Conservation (phyloP, 2,329 filamentous ascomycete species). For the Cryphonectria carpinicola region DNA sequence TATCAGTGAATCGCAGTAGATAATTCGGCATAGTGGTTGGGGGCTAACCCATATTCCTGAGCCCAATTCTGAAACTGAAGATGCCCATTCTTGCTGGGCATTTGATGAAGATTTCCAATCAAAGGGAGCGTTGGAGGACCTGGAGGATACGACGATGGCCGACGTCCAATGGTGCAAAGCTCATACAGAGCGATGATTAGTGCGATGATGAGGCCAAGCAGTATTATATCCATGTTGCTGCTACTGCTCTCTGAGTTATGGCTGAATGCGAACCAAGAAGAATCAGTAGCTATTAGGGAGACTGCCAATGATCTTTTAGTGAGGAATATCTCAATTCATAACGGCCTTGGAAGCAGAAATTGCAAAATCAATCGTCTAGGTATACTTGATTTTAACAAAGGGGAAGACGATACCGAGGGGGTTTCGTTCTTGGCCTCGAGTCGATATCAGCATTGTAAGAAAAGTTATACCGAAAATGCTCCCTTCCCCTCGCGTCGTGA, state of each 20-base stretch:
- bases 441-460: too few species aligned
- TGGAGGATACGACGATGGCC: conserved; percentile 44
- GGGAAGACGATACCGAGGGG: too few species aligned
- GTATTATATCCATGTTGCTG: neutral
- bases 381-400: too few species aligned
- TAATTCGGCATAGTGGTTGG: neutral
- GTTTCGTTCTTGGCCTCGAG: too few species aligned
- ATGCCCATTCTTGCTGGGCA: conserved; percentile 47
- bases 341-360: too few species aligned
- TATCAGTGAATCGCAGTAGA: conserved; percentile 27
- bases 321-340: too few species aligned
- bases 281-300: too few species aligned
- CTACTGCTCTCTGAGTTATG: neutral
- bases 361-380: too few species aligned
- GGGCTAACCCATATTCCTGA: conserved; percentile 45
- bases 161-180: conserved; percentile 31
- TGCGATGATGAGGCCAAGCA: neutral
- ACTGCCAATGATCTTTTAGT: too few species aligned
- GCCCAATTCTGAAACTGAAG: conserved; percentile 58
- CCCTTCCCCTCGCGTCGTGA: too few species aligned
- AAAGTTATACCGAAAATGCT: too few species aligned
- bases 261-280: neutral
- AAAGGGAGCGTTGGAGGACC: conserved; percentile 56
- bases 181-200: conserved; percentile 12
- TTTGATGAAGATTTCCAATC: conserved; percentile 55